Conservation (phyloP, 73 alveolate species). For the Halteria grandinella region DNA sequence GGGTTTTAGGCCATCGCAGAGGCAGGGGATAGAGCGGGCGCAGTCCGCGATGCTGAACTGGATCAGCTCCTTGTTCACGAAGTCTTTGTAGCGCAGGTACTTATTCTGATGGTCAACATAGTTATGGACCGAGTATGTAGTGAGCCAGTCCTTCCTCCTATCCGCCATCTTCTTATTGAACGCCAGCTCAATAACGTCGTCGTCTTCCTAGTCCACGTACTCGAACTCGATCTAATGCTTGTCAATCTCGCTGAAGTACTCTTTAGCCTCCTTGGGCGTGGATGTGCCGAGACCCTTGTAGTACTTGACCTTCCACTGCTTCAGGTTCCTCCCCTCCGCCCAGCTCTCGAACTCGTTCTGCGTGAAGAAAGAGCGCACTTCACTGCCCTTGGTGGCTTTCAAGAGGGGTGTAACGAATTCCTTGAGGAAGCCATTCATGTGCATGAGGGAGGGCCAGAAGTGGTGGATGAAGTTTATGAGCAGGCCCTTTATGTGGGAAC, state of each 20-base stretch:
- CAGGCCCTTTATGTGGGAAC: slow-evolving; percentile 99
- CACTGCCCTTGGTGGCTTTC: slow-evolving; percentile 91
- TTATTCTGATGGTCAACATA: slow-evolving; percentile 49
- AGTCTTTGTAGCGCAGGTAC: slow-evolving; percentile 49
- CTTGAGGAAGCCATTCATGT: slow-evolving; percentile 94
- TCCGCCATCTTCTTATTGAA: slow-evolving; percentile 83
- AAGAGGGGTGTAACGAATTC: slow-evolving; percentile 99
- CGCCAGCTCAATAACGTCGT: slow-evolving; percentile 82
- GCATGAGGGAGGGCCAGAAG: slow-evolving; percentile 98
- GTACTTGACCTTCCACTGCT: slow-evolving; percentile 94
- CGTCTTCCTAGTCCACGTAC: slow-evolving; percentile 72
- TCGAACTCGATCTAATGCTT: slow-evolving; percentile 77
- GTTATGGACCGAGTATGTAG: background rate
- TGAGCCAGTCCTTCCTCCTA: slow-evolving; percentile 86
- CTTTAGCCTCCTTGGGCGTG: slow-evolving; percentile 98
- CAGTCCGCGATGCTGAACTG: slow-evolving; percentile 81
- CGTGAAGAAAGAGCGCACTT: slow-evolving; percentile 91
- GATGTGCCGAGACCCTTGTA: slow-evolving; percentile 99
- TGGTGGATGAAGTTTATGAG: slow-evolving; percentile 96
- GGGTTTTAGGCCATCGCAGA: slow-evolving; percentile 99
- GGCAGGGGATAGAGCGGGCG: slow-evolving; percentile 95
- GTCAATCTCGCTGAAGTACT: slow-evolving; percentile 86
- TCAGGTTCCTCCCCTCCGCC: slow-evolving; percentile 73
- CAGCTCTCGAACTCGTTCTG: slow-evolving; percentile 95
- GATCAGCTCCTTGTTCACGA: slow-evolving; percentile 70